A percentile compares a stretch with the other conserved stretches of the same genome.
These are phyloP conservation scores for Penicillium olsonii DNA, from an alignment of 2,329 filamentous ascomycete genomes.

Conservation along the genomic window DNA sequence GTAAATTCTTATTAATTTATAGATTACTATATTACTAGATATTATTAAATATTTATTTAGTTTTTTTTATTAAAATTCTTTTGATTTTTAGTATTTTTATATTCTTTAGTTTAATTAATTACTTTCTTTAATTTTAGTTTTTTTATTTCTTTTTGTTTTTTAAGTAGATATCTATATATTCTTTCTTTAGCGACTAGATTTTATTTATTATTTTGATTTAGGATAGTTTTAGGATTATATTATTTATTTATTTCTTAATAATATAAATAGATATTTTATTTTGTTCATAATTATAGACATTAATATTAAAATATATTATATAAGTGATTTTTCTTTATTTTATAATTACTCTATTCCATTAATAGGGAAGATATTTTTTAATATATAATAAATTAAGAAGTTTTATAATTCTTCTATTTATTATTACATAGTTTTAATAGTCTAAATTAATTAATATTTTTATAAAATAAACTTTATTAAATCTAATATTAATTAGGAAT, in stretches of 20 bases:
- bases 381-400: too few species aligned
- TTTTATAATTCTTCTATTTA: too few species aligned
- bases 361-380: too few species aligned
- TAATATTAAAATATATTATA: too few species aligned
- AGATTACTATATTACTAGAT: conserved; percentile 3
- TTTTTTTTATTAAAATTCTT: conserved; percentile 37
- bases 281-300: neutral
- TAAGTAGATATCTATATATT: conserved; percentile 2
- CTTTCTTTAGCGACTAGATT: neutral
- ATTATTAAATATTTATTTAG: conserved; percentile 1
- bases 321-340: too few species aligned
- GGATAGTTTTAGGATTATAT: neutral
- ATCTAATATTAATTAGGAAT: too few species aligned
- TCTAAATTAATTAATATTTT: too few species aligned
- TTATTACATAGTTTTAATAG: too few species aligned
- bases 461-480: too few species aligned
- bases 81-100: conserved; percentile 29
- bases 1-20: too few species aligned
- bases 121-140: too few species aligned
- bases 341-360: neutral
- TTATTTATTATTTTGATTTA: neutral
- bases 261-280: conserved; percentile 1
- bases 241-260: neutral
- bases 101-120: neutral
- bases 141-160: conserved; percentile 11